Evolutionary conservation across 2,329 filamentous ascomycete species (phyloP), one percentile per base, ranked within the genome.

Genomic region (Teratosphaeria destructans): DNA sequence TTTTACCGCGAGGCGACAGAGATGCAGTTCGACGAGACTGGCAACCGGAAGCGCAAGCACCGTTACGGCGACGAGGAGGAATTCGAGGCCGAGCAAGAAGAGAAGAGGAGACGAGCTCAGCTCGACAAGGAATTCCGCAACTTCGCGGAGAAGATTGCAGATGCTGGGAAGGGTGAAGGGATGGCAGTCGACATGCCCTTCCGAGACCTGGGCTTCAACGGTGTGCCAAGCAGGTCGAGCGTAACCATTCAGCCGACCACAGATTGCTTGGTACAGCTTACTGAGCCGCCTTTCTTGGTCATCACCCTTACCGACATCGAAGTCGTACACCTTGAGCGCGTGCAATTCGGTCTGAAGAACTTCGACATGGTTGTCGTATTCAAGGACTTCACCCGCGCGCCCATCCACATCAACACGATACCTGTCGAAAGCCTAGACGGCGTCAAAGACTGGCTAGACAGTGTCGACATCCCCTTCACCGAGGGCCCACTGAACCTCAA

Each of bases 351-450:
- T 37, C 82, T 99, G 62, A 96, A 97, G 81, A 99, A 99, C 76
- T 99, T 99, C 74, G 94, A 99, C 76, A 85, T 99, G 74, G 94
- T 99, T 23, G 92, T 97, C 70, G 89, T 99, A 43, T 97, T 96
- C 81, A 97, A 97, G 71, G 94, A 99, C 77, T 97, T 96, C 75
- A 85, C 88, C 58, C 85, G 92, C n/a, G 76, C 90, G 2, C 93
- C 93, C 1, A 88, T 88, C 59, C 94, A 99, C 74, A 88, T 99
- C 80, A 99, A 99, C 77, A 99, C 94, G 6, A 97, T 99, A 64
- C 95, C 94, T 0, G 90, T 99, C 27, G 94, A 99, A 72, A 90
- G 88, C 2, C 81, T 99, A 3, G 94, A 99, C 67, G 87, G 90
- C 58, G 93, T 99, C 66, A 97, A 97, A 76, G 95, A 99, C 71